These are phyloP conservation scores for Batrachochytrium dendrobatidis DNA, from an alignment of 371 early-diverging fungal species.

Conservation along the genomic window DNA sequence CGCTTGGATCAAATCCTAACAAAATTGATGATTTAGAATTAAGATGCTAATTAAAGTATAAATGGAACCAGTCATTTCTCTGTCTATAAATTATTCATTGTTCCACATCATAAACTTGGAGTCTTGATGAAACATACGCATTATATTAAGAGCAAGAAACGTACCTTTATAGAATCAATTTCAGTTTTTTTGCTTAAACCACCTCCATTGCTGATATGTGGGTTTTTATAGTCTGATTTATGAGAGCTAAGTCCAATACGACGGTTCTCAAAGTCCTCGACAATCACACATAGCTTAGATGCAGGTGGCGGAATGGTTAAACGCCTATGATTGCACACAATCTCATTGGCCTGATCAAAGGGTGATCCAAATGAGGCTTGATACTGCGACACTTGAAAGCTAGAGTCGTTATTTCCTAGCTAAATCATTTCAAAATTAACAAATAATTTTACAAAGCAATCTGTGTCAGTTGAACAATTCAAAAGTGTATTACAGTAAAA, in stretches of 20 bases:
- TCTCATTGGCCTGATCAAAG: background rate
- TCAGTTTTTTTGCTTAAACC: background rate
- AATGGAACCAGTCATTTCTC: too few relatives aligned
- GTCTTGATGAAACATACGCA: too few relatives aligned
- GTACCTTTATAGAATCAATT: background rate
- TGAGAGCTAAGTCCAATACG: conserved; percentile 9
- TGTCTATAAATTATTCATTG: too few relatives aligned
- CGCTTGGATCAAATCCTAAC: background rate
- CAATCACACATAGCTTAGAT: conserved; percentile 9
- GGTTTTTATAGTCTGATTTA: conserved; percentile 2
- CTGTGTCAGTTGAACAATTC: background rate
- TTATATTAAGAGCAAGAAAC: too few relatives aligned
- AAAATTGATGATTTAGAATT: conserved; percentile 1
- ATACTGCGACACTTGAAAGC: conserved; percentile 7
- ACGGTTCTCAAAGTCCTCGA: conserved; percentile 16
- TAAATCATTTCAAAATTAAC: background rate
- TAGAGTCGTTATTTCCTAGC: conserved; percentile 6
- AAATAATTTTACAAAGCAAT: background rate
- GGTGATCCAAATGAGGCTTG: conserved; percentile 3
- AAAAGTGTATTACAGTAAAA: conserved; percentile 18
- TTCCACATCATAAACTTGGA: too few relatives aligned
- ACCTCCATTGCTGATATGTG: background rate
- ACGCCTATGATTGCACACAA: background rate
- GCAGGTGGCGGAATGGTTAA: background rate
- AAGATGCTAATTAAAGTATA: too few relatives aligned